These are phyloP conservation scores for Colletotrichum karsti DNA, from an alignment of 2,329 filamentous ascomycete genomes.

Conservation along the genomic window DNA sequence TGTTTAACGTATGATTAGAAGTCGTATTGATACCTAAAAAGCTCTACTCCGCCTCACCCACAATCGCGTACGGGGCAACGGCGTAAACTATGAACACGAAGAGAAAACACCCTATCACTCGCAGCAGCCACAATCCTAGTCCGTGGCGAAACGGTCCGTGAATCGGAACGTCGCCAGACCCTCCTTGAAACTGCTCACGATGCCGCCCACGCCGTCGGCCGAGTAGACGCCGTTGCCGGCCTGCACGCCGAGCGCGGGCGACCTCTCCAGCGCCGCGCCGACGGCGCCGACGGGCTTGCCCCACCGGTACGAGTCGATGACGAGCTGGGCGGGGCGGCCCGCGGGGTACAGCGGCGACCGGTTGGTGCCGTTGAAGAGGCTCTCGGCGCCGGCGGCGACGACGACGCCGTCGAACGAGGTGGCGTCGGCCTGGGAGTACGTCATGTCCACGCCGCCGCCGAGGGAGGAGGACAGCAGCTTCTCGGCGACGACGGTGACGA, in stretches of 20 bases:
- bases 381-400: constrained; percentile 61
- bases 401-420: constrained; percentile 71
- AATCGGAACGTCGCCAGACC: constrained; percentile 74
- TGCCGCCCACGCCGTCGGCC: constrained; percentile 39
- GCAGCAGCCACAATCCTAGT: constrained; percentile 38
- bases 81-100: constrained; percentile 16
- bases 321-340: constrained; percentile 69
- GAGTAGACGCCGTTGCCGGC: constrained; percentile 51
- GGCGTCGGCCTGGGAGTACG: constrained; percentile 72
- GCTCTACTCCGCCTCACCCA: not conserved
- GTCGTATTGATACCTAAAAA: constrained; percentile 3
- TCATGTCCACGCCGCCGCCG: constrained; percentile 65
- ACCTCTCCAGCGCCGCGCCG: constrained; percentile 45
- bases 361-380: constrained; percentile 54
- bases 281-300: constrained; percentile 75
- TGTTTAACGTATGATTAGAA: not conserved
- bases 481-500: constrained; percentile 69
- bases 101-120: not conserved
- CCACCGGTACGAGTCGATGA: constrained; percentile 70
- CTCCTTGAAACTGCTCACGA: constrained; percentile 59
- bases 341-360: constrained; percentile 68
- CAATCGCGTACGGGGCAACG: not conserved
- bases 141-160: constrained; percentile 68
- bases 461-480: too few species aligned
- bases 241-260: constrained; percentile 46